A percentile compares a stretch with the other conserved stretches of the same genome.
These are phyloP conservation scores for Metschnikowia similis DNA, from an alignment of 805 yeast species.

Conservation along the genomic window DNA sequence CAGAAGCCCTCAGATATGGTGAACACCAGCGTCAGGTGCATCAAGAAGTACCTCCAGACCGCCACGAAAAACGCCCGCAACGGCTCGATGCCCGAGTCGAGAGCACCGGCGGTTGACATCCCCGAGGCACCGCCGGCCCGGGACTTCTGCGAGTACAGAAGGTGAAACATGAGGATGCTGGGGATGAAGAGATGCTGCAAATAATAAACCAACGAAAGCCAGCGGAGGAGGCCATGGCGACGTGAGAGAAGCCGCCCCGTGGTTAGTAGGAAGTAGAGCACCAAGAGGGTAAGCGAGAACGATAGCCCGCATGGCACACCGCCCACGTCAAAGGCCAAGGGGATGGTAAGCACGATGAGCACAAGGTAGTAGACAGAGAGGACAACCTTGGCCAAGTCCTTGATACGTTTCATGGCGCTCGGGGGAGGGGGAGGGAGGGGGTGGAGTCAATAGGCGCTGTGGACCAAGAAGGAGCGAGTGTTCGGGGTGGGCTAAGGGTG, in stretches of 20 bases:
- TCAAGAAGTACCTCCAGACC: constrained; percentile 68
- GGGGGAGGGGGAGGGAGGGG: neutral
- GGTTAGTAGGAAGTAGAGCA: constrained; percentile 65
- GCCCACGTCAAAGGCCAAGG: constrained; percentile 91
- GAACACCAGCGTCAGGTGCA: constrained; percentile 84
- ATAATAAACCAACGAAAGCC: constrained; percentile 58
- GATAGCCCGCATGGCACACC: constrained; percentile 87
- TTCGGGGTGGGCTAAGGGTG: too few species aligned
- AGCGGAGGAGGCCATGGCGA: constrained; percentile 37
- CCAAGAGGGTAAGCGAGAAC: constrained; percentile 60
- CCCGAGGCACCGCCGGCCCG: neutral
- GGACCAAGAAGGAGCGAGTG: too few species aligned
- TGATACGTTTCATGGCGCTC: constrained; percentile 10
- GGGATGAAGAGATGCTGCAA: constrained; percentile 83
- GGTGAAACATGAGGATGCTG: constrained; percentile 65
- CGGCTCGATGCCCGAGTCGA: neutral
- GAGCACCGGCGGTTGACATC: neutral
- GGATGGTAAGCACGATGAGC: constrained; percentile 75
- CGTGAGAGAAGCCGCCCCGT: constrained; percentile 58
- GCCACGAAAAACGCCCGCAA: constrained; percentile 1
- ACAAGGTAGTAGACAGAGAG: constrained; percentile 45
- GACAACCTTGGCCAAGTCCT: constrained; percentile 10
- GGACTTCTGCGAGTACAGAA: constrained; percentile 24
- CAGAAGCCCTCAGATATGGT: constrained; percentile 92
- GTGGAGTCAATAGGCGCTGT: neutral